Evolutionary conservation across 2,329 filamentous ascomycete genomes (phyloP), one percentile per base, ranked within the genome.

Genomic region (Claviceps arundinis): DNA sequence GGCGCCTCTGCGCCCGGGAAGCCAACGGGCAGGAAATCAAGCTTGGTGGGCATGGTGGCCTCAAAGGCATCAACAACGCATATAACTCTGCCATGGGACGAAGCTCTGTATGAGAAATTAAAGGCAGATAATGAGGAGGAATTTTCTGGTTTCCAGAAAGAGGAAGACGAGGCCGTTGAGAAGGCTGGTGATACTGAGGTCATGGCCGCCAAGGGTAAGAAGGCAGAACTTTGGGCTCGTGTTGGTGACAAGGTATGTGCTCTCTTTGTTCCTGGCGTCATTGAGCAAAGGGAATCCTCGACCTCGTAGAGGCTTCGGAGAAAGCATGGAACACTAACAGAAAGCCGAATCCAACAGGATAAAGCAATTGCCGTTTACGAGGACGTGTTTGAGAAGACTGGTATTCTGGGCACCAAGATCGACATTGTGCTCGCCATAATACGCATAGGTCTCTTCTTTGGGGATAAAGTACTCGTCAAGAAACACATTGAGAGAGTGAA

Each of bases 151-250:
- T 81, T 86, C 62, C 82, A 90, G 71, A 89, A 89, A 69, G 87
- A 93, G 69, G 85, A 91, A 68, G 91, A 95, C 56, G 90, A 98
- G 66, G 93, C 93, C 9, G 85, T 86, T 42, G 93, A 98, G 77
- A 90, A 94, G 70, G 91, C 91, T 55, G 93, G 93, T 52, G 93
- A 98, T 64, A 96, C 89, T 13, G 93, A 98, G 72, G 83, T 98
- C 58, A 84, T 91, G 71, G 87, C 89, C 52, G 93, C 90, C 59
- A 82, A 87, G 70, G 90, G 90, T 60, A 97, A 97, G 78, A 80
- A 90, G 62, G 93, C 93, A 55, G 93, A 98, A 69, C 94, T 95
- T 69, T 96, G 88, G 79, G 91, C 94, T 55, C 82, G 89, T 59
- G 88, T 97, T 57, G 91, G 90, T 60, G 93, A 98, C 73, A 97